A percentile compares a stretch with the other conserved stretches of the same genome.
These are phyloP conservation scores for Cladosporium sp. DNA, from an alignment of 2,329 filamentous ascomycete genomes.

Conservation along the genomic window DNA sequence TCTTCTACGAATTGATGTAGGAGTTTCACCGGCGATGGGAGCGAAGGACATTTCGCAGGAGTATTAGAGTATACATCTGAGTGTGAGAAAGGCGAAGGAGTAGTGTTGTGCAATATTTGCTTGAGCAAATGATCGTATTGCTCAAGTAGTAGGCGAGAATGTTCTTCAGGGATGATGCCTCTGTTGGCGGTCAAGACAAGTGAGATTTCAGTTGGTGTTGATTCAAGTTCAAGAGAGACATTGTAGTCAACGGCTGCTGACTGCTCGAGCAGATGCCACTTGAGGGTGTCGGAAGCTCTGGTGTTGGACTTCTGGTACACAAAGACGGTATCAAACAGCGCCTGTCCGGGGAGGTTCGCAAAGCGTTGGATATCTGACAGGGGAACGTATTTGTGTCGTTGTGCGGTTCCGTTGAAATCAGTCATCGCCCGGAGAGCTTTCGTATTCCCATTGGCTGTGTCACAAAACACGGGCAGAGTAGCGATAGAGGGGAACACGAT, in stretches of 20 bases:
- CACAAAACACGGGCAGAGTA: slow-evolving; percentile 69
- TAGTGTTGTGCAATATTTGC: slow-evolving; percentile 45
- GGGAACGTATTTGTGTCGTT: slow-evolving; percentile 68
- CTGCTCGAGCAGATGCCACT: slow-evolving; percentile 62
- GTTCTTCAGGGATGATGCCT: slow-evolving; percentile 62
- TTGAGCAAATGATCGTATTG: slow-evolving; percentile 69
- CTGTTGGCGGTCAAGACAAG: slow-evolving; percentile 65
- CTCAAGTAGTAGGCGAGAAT: slow-evolving; percentile 61
- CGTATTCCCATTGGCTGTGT: slow-evolving; percentile 50
- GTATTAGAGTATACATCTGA: slow-evolving; percentile 50
- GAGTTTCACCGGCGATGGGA: slow-evolving; percentile 57
- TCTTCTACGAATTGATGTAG: slow-evolving; percentile 76
- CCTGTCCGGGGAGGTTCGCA: slow-evolving; percentile 60
- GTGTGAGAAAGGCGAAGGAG: neutral
- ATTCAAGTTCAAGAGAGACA: slow-evolving; percentile 75
- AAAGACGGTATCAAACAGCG: slow-evolving; percentile 79
- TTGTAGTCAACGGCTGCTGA: slow-evolving; percentile 70
- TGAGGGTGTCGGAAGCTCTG: slow-evolving; percentile 14
- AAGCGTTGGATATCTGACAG: slow-evolving; percentile 69
- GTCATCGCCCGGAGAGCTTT: slow-evolving; percentile 62
- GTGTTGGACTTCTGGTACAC: slow-evolving; percentile 66
- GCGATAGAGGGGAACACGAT: slow-evolving; percentile 75
- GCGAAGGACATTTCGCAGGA: slow-evolving; percentile 54
- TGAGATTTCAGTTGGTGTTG: slow-evolving; percentile 44
- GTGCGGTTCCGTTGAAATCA: slow-evolving; percentile 58